Evolutionary conservation across 1,284 basidiomycete genomes (phyloP).

Genomic region (Bjerkandera adusta): DNA sequence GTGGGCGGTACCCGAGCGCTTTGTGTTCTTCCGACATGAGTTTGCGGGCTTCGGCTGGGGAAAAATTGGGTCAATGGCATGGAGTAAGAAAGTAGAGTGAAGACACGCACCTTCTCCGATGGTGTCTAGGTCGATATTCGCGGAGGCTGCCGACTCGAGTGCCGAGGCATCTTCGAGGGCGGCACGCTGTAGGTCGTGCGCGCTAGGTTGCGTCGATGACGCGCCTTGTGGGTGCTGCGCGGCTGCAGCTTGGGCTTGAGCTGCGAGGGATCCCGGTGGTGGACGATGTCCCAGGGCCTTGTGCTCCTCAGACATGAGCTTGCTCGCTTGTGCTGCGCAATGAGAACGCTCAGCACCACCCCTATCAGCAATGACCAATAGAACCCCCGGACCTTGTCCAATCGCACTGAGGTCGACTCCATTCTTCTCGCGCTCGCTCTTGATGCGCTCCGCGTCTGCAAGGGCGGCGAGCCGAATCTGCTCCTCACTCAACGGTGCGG

Average conservation of each 20-base stretch:
- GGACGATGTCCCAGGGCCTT: conserved; percentile 31
- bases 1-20: conserved; percentile 33
- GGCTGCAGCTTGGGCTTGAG: conserved; percentile 30
- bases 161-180: conserved; percentile 22
- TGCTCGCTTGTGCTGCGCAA: conserved; percentile 22
- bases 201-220: conserved; percentile 10
- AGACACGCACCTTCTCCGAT: conserved; percentile 16
- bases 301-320: conserved; percentile 28
- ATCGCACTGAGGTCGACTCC: conserved; percentile 24
- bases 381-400: conserved; percentile 18
- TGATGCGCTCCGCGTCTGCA: conserved; percentile 22
- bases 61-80: background rate
- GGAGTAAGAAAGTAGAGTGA: background rate
- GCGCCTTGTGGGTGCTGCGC: conserved; percentile 24
- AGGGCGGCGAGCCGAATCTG: conserved; percentile 20
- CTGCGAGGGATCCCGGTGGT: conserved; percentile 30
- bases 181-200: conserved; percentile 17
- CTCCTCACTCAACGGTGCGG: conserved; percentile 17
- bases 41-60: conserved; percentile 27
- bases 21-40: conserved; percentile 33
- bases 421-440: conserved; percentile 10
- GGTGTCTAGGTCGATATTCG: conserved; percentile 12
- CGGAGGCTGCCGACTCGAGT: conserved; percentile 3
- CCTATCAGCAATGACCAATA: background rate
- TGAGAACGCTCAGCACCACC: background rate